Conservation (phyloP, 2,329 filamentous ascomycete species). For the Colletotrichum orbiculare region DNA sequence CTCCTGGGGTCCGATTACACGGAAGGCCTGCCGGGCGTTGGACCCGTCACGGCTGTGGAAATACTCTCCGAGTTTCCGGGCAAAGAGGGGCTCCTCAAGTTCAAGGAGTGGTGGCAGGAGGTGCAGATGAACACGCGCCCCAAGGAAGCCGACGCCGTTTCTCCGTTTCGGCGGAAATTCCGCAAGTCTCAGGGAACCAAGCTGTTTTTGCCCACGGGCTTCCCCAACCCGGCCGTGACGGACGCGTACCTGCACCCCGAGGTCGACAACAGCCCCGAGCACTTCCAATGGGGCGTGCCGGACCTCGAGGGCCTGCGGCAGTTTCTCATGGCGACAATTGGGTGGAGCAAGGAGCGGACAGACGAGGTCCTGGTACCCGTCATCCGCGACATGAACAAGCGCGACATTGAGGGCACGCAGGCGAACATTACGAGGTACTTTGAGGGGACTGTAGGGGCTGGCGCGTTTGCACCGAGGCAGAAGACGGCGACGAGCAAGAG, state of each 20-base stretch:
- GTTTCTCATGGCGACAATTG: constrained; percentile 92
- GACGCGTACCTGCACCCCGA: constrained; percentile 88
- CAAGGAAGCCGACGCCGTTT: constrained; percentile 69
- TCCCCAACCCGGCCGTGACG: constrained; percentile 82
- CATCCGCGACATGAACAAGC: constrained; percentile 92
- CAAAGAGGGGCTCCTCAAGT: constrained; percentile 71
- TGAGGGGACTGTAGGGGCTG: constrained; percentile 76
- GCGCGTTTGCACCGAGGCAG: constrained; percentile 78
- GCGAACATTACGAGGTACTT: constrained; percentile 97
- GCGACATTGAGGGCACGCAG: constrained; percentile 91
- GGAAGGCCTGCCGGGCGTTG: constrained; percentile 88
- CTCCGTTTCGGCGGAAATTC: constrained; percentile 86
- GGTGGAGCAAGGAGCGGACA: constrained; percentile 90
- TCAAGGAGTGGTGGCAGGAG: constrained; percentile 87
- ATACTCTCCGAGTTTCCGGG: constrained; percentile 89
- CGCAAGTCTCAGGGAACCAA: constrained; percentile 82
- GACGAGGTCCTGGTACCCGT: constrained; percentile 97
- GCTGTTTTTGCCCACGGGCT: constrained; percentile 83
- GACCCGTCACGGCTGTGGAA: constrained; percentile 93
- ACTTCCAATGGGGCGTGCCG: constrained; percentile 95
- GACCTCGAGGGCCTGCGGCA: constrained; percentile 86
- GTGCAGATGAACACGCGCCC: constrained; percentile 77
- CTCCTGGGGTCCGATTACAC: constrained; percentile 95
- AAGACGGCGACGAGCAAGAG: constrained; percentile 75
- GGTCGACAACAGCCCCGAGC: constrained; percentile 81